phyloP scores from a whole-genome alignment of 768 basidiomycete species.

The Tulasnella sp. region DNA sequence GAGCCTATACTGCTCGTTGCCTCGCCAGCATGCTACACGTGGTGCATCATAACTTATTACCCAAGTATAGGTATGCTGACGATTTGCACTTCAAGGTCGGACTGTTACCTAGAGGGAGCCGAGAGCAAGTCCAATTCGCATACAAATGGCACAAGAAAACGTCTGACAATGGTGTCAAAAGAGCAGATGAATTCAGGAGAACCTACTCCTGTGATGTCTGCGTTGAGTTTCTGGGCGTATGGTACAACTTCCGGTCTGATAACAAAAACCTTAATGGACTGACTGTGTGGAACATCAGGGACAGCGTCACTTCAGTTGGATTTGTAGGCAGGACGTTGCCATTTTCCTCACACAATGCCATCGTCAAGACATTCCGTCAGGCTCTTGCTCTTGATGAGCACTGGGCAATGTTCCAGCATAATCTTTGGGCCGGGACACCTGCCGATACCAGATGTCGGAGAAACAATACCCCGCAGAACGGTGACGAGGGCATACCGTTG shows the following conservation, averaged over 20 bases:
- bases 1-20: constrained; percentile 26
- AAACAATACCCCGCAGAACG: neutral
- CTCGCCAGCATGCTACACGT: constrained; percentile 29
- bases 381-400: constrained; percentile 29
- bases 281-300: too few species aligned
- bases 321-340: constrained; percentile 31
- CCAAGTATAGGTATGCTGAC: neutral
- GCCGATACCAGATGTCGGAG: neutral
- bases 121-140: constrained; percentile 21
- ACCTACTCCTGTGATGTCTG: constrained; percentile 32
- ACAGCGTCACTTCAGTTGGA: constrained; percentile 34
- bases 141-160: constrained; percentile 7
- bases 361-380: constrained; percentile 33
- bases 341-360: constrained; percentile 30
- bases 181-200: constrained; percentile 32
- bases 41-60: neutral
- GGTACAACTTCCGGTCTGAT: neutral
- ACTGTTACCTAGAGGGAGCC: neutral
- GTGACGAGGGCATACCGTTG: too few species aligned
- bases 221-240: constrained; percentile 35
- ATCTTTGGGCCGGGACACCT: constrained; percentile 1
- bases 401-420: constrained; percentile 19
- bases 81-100: constrained; percentile 2
- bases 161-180: constrained; percentile 10
- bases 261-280: neutral